Percentiles rank a stretch among this genome's conserved stretches.
Conservation (phyloP, 1,284 basidiomycete genomes). For the Moesziomyces aphidis region DNA sequence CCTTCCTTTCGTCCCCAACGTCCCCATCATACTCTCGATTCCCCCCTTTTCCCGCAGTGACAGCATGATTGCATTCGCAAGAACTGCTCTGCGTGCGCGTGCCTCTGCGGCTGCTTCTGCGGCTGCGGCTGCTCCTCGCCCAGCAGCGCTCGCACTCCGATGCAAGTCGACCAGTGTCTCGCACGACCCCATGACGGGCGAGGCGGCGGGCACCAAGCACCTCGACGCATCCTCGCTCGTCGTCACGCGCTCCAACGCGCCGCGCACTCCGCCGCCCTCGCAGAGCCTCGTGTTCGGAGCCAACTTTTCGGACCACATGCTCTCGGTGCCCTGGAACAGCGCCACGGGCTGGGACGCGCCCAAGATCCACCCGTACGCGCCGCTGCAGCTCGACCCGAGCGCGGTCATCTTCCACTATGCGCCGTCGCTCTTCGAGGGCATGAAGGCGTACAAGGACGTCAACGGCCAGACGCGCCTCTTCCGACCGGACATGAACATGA, state of each 20-base stretch:
- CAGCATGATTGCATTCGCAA: conserved; percentile 30
- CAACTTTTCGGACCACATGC: conserved; percentile 89
- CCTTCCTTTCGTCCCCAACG: neutral
- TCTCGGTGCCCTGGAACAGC: conserved; percentile 82
- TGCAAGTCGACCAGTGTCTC: conserved; percentile 30
- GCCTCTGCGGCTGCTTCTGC: conserved; percentile 5
- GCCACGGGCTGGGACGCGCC: conserved; percentile 84
- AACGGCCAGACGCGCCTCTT: conserved; percentile 87
- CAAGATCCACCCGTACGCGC: conserved; percentile 83
- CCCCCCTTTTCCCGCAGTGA: neutral
- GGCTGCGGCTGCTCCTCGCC: conserved; percentile 4
- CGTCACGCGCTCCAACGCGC: conserved; percentile 32
- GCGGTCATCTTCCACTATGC: conserved; percentile 94
- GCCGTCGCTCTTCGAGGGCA: conserved; percentile 87
- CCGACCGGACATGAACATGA: conserved; percentile 98
- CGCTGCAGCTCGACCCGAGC: conserved; percentile 82
- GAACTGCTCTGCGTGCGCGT: conserved; percentile 33
- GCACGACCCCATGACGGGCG: conserved; percentile 62
- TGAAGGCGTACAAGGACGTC: conserved; percentile 91
- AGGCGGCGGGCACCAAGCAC: conserved; percentile 41
- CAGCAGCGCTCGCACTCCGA: conserved; percentile 7
- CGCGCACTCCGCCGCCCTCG: conserved; percentile 42
- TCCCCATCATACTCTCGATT: neutral
- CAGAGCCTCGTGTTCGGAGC: conserved; percentile 71
- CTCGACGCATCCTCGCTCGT: conserved; percentile 50